Evolutionary conservation across 148 eudicot genomes (phyloP), one percentile per base, ranked within the genome.

Genomic region (Rhododendron kiyosumense): DNA sequence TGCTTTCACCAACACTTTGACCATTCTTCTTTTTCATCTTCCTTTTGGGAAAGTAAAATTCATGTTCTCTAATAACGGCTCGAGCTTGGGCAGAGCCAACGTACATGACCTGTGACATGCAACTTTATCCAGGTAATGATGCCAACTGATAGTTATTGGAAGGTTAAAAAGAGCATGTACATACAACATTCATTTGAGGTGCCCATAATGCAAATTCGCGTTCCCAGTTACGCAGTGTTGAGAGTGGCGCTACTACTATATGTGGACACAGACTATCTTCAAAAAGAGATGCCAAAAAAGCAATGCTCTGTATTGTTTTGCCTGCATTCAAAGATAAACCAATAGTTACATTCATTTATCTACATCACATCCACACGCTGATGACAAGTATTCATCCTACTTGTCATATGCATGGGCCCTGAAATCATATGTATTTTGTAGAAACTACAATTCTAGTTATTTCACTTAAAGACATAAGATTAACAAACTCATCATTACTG

Each of bases 151-250:
- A 18, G 2, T 63, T 51, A 71, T 78, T 77, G 30, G 24, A 69
- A 87, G 69, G 71, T 59, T 4, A 48, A 51, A 88, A 52, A 63
- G 57, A 52, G 36, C 67, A 61, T 38, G 73, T 89, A 94, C 99
- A 84, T 93, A 97, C 99, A 88, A 97, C 99, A 85, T 97, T 97
- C 96, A 95, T 85, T 51, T 97, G 98, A 46, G 99, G 99, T 83
- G 99, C 99, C 99, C 99, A 97, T 48, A 89, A 86, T 83, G 98
- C 96, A 92, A 97, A 97, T 86, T 97, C 99, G 59, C 99, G 98
- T 85, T 97, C 99, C 98, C 99, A 97, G 86, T 97, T 97, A 69
- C 99, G 93, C 91, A 97, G 87, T 81, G 99, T 97, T 32, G 99
- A 97, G 83, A 97, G 93, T 24, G 99, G 99, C 7, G 99, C 99